Base-by-base conservation (phyloP, 345 rosid species). In the Syzygium aqueum region DNA sequence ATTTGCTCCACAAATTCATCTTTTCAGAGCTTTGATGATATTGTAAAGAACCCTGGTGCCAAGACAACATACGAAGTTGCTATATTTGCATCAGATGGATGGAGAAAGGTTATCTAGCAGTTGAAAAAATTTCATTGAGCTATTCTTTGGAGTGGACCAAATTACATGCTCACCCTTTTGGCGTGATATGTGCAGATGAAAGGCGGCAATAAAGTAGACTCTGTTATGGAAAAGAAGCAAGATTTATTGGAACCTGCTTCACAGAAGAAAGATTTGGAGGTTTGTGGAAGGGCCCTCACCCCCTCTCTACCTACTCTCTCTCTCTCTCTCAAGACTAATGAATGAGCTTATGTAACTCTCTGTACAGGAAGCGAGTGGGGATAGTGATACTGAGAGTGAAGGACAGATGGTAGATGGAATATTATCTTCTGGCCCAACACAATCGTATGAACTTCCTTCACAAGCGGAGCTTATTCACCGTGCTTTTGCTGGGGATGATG, bases 401-500 rank as follows among this genome's bases (percentile, higher is more conserved):
- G 94, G 89, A 73, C 91, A 92, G 89, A 95, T 96, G 97, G 93
- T 95, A 84, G 99, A 96, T 89, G 99, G 96, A 83, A 87, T 94
- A 67, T 90, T 95, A 85, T 91, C 99, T 43, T 91, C 94, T 11
- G 93, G 90, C 65, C 87, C 92, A 12, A 89, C 87, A 86, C 88
- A 91, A 73, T 87, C 95, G 15, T 95, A 91, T 91, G 92, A 92
- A 85, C 96, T 96, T 86, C 99, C 98, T 88, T 96, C 98, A 85
- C 99, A 96, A 91, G 97, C 91, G 30, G 99, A 97, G 88, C 98
- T 96, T 88, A 91, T 96, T 77, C 94, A 84, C 84, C 94, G 92
- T 77, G 98, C 98, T 88, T 97, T 97, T 91, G 99, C 99, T 5
- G 99, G 99, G 57, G 98, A 96, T 90, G 96, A 97, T 61, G 99